These are phyloP conservation scores for Fabrea salina DNA, from an alignment of 169 alveolate genomes.

Conservation along the genomic window DNA sequence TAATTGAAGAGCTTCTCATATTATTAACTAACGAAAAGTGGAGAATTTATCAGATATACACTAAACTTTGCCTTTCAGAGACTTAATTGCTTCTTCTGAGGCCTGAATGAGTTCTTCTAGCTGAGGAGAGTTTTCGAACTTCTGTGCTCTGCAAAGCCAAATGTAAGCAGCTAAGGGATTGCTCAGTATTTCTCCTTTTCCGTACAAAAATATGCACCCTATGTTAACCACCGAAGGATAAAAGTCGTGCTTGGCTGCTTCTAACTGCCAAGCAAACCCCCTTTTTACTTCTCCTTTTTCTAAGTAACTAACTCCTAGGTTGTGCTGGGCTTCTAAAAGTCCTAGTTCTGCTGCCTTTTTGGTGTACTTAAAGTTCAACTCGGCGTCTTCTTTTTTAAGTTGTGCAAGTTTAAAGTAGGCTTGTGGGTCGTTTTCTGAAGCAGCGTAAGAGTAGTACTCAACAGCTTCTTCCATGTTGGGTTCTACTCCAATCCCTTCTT, in stretches of 20 bases:
- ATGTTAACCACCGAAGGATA: constrained; percentile 28
- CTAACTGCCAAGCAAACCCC: constrained; percentile 19
- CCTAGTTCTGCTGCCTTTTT: constrained; percentile 30
- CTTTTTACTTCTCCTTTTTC: constrained; percentile 4
- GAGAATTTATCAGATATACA: too few relatives aligned
- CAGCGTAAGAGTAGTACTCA: not conserved
- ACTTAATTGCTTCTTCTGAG: not conserved
- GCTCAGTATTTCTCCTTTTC: not conserved
- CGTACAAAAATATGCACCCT: constrained; percentile 4
- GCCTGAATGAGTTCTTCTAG: not conserved
- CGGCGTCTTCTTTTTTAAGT: not conserved
- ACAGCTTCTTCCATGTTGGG: not conserved
- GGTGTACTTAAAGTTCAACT: not conserved
- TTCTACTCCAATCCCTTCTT: constrained; percentile 11
- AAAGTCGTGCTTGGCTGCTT: constrained; percentile 17
- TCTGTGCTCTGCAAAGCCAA: constrained; percentile 3
- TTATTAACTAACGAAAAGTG: too few relatives aligned
- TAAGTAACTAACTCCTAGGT: not conserved
- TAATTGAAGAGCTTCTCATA: too few relatives aligned
- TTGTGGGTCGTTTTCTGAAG: constrained; percentile 4
- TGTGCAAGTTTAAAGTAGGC: not conserved
- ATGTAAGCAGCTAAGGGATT: constrained; percentile 28
- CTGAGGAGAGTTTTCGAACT: not conserved
- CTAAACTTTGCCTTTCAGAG: too few relatives aligned
- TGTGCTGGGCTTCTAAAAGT: constrained; percentile 30